These are phyloP conservation scores for Nemania serpens DNA, from an alignment of 2,329 filamentous ascomycete species.

Conservation along the genomic window DNA sequence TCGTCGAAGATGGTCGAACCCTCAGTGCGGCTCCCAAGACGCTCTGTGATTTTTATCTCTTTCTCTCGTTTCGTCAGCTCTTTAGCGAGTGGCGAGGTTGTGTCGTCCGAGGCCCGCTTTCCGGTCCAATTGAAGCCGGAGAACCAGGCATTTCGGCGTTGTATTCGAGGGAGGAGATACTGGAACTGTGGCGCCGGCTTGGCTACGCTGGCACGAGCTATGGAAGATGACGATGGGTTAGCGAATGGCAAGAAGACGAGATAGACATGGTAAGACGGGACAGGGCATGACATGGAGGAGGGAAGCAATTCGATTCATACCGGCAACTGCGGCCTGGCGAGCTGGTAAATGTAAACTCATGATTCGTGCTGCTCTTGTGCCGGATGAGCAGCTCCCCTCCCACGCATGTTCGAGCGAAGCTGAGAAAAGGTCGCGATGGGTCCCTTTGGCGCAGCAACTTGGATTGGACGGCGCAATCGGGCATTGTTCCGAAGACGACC, in stretches of 20 bases:
- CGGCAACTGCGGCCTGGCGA: slow-evolving; percentile 62
- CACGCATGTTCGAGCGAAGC: background rate
- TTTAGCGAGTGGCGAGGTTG: slow-evolving; percentile 20
- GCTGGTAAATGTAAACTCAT: slow-evolving; percentile 72
- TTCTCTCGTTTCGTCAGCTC: slow-evolving; percentile 25
- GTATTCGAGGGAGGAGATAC: slow-evolving; percentile 40
- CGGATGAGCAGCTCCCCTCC: slow-evolving; percentile 12
- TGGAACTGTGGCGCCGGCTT: slow-evolving; percentile 34
- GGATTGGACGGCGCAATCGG: background rate
- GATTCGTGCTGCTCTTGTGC: slow-evolving; percentile 29
- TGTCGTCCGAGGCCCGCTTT: slow-evolving; percentile 19
- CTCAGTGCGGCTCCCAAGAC: slow-evolving; percentile 51
- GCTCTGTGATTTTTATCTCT: slow-evolving; percentile 46
- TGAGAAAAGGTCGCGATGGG: slow-evolving; percentile 21
- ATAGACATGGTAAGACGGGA: background rate
- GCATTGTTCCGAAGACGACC: slow-evolving; percentile 19
- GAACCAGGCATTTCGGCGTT: slow-evolving; percentile 50
- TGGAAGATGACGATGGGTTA: slow-evolving; percentile 9
- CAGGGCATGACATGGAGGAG: background rate
- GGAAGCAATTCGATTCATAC: slow-evolving; percentile 50
- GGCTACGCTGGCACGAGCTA: slow-evolving; percentile 31
- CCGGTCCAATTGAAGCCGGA: slow-evolving; percentile 31
- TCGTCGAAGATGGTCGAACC: slow-evolving; percentile 68
- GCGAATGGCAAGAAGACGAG: background rate
- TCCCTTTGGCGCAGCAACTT: background rate